Conservation (phyloP, 345 rosid genomes). For the Salix suchowensis region DNA sequence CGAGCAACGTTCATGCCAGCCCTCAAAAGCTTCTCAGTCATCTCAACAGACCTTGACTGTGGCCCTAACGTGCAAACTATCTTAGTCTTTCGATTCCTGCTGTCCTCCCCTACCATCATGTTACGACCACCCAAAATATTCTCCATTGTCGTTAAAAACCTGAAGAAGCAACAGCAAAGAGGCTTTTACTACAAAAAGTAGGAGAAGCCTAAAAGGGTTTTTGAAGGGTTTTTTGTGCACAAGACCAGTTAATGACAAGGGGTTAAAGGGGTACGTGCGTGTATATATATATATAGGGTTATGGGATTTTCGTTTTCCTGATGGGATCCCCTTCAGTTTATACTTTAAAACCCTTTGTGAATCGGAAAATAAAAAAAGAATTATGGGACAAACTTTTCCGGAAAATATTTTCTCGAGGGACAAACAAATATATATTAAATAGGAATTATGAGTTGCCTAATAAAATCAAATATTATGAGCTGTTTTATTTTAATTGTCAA, state of each 20-base stretch:
- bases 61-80: conserved; percentile 96
- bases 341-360: neutral
- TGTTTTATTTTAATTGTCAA: neutral
- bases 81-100: conserved; percentile 75
- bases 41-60: conserved; percentile 69
- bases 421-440: neutral
- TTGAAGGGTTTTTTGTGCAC: neutral
- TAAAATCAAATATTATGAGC: too few species aligned
- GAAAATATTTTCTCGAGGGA: neutral
- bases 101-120: neutral
- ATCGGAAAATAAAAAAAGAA: neutral
- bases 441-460: too few species aligned
- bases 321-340: too few species aligned
- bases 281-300: neutral
- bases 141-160: neutral
- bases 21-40: conserved; percentile 69
- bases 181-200: neutral
- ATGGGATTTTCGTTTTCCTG: neutral
- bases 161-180: neutral
- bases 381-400: too few species aligned
- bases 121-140: conserved; percentile 1
- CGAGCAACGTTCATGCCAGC: conserved; percentile 71
- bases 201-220: neutral
- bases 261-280: neutral
- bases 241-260: neutral